phyloP scores from a whole-genome alignment of 1,139 yeast species.

The Chernovozyma sophiae-reginae region DNA sequence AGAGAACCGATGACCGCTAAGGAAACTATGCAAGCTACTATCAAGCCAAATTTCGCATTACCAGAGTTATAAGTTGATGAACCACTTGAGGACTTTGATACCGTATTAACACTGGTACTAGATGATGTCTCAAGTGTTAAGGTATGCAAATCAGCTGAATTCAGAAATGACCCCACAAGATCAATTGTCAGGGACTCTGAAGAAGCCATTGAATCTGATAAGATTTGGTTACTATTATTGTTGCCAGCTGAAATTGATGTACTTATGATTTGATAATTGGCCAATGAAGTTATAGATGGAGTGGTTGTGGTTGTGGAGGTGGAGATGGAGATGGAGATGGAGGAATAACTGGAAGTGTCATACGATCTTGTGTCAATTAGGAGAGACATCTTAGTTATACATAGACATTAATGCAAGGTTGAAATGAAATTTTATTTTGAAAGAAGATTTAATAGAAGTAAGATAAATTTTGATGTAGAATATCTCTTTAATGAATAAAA shows the following conservation, averaged over 20 bases:
- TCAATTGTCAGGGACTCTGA: not conserved
- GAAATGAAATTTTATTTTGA: too few species aligned
- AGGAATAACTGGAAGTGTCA: too few species aligned
- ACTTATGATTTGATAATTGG: conserved; percentile 2
- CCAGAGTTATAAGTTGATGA: not conserved
- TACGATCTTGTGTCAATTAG: not conserved
- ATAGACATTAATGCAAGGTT: not conserved
- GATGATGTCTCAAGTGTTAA: conserved; percentile 2
- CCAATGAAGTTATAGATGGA: conserved; percentile 6
- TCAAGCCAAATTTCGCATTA: conserved; percentile 3
- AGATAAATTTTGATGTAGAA: too few species aligned
- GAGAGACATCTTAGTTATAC: not conserved
- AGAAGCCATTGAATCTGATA: conserved; percentile 1
- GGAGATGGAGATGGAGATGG: too few species aligned
- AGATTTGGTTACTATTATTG: conserved; percentile 1
- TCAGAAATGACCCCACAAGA: conserved; percentile 5
- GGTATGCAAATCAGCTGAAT: conserved; percentile 5
- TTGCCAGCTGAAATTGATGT: not conserved
- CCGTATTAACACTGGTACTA: not conserved
- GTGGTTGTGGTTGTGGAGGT: not conserved
- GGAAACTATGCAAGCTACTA: conserved; percentile 4
- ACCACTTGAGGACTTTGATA: conserved; percentile 1
- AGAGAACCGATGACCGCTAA: conserved; percentile 4
- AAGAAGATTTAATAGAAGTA: too few species aligned
- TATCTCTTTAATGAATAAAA: too few species aligned